phyloP scores from a whole-genome alignment of 2,329 filamentous ascomycete genomes.

The Lojkania enalia region DNA sequence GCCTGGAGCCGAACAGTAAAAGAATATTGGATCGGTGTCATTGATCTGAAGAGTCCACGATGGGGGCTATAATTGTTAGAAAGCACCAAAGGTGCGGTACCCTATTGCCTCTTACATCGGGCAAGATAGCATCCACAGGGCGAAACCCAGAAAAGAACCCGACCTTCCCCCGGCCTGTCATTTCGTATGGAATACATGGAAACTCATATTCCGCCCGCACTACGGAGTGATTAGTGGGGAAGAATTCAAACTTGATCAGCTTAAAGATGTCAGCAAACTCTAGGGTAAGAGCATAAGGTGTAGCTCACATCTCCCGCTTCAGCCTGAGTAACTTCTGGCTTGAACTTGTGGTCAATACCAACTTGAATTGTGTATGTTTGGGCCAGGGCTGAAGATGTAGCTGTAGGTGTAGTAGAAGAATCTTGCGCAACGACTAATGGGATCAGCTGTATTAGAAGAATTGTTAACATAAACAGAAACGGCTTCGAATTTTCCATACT shows the following conservation, averaged over 20 bases:
- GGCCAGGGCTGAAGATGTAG: slow-evolving; percentile 18
- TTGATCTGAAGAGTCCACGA: slow-evolving; percentile 35
- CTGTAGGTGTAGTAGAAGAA: not conserved
- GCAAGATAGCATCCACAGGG: slow-evolving; percentile 27
- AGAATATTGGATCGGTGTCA: slow-evolving; percentile 40
- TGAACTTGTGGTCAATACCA: slow-evolving; percentile 45
- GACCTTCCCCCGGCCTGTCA: slow-evolving; percentile 27
- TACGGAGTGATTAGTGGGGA: slow-evolving; percentile 48
- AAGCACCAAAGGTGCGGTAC: not conserved
- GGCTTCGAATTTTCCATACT: too few relatives aligned
- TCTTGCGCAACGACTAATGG: too few relatives aligned
- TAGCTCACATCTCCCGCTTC: slow-evolving; percentile 42
- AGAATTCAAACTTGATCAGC: slow-evolving; percentile 48
- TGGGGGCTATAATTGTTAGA: slow-evolving; percentile 22
- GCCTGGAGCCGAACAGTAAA: slow-evolving; percentile 57
- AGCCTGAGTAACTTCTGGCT: slow-evolving; percentile 44
- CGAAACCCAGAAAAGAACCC: slow-evolving; percentile 39
- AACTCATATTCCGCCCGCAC: slow-evolving; percentile 46
- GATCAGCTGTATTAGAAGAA: too few relatives aligned
- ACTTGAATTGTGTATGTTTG: slow-evolving; percentile 43
- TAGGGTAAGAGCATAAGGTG: not conserved
- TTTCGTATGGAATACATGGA: slow-evolving; percentile 47
- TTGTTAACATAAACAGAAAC: too few relatives aligned
- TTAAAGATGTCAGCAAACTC: slow-evolving; percentile 8
- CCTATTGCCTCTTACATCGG: slow-evolving; percentile 19